Evolutionary conservation across 2,329 filamentous ascomycete species (phyloP).

Genomic region (Periglandula ipomoeae): DNA sequence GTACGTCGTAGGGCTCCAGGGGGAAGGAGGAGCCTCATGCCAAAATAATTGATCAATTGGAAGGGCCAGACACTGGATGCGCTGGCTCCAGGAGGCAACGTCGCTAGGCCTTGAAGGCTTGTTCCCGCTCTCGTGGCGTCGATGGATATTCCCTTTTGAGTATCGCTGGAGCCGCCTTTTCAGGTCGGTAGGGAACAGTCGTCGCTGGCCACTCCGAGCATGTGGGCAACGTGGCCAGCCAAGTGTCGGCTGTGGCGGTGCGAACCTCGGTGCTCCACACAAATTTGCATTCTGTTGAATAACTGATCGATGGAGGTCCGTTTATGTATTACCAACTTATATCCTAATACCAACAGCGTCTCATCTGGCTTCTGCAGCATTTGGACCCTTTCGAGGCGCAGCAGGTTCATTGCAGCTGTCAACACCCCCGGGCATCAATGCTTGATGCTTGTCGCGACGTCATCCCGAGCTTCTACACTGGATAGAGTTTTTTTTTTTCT

Average conservation of each 20-base stretch:
- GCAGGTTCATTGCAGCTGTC: too few relatives aligned
- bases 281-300: not conserved
- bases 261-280: not conserved
- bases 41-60: too few relatives aligned
- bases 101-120: not conserved
- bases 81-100: too few relatives aligned
- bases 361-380: too few relatives aligned
- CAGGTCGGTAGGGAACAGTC: slow-evolving; percentile 1
- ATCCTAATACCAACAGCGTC: too few relatives aligned
- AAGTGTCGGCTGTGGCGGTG: slow-evolving; percentile 4
- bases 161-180: not conserved
- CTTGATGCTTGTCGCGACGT: not conserved
- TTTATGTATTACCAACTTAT: too few relatives aligned
- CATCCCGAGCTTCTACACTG: not conserved
- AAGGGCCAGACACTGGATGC: too few relatives aligned
- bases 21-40: too few relatives aligned
- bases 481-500: not conserved
- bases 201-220: not conserved
- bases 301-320: too few relatives aligned
- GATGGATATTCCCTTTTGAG: not conserved
- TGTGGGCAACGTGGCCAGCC: not conserved
- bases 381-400: too few relatives aligned
- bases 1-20: not conserved
- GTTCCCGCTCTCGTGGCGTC: slow-evolving; percentile 2
- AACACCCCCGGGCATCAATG: not conserved